Base-by-base conservation (phyloP, 2,329 filamentous ascomycete species). In the Curvularia eragrostidis region DNA sequence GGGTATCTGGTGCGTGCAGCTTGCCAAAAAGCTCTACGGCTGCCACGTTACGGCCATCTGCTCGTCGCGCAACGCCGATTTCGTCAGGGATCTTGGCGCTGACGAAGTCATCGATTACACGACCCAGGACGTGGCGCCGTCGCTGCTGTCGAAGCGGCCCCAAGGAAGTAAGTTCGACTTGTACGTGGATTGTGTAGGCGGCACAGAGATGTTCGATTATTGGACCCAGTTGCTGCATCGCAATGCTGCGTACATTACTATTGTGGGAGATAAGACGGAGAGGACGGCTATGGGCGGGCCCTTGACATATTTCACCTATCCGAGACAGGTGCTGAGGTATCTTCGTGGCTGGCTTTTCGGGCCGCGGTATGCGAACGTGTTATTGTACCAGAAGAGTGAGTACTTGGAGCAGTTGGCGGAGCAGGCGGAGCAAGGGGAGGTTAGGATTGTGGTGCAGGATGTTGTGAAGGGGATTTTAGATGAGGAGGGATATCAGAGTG, bases 121-220 rank as follows among this genome's bases (percentile, higher is more conserved):
- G 1, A 71, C 65, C 4, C 65, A 72, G 6, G 73, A 81, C 56
- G 59, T 69, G 0, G 61, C 75, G 4, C 47, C 62, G 18, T 59
- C 63, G 1, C 65, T 85, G 1, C 61, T 79, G 1, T 60, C 67
- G 0, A 61, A 77, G 34, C 60, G 21, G 30, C 61, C n/a, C 58
- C 42, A 48, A 2, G 64, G 73, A 0, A 78, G 81, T 43, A 68
- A 72, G 47, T 72, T 65, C 21, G 76, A 84, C 64, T 65, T 79
- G 42, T 78, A 85, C 50, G 76, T 84, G 43, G 84, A 86, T 63
- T 81, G 79, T 43, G 76, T 81, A 4, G 83, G 84, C 12, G 77
- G 77, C 21, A 80, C 84, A 44, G 67, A 79, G 1, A 71, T 85
- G 19, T 85, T 81, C 64, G 55, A 64, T 8, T 58, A 66, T 30